Evolutionary conservation across 73 alveolate species (phyloP).

Genomic region (Paramecium octaurelia): DNA sequence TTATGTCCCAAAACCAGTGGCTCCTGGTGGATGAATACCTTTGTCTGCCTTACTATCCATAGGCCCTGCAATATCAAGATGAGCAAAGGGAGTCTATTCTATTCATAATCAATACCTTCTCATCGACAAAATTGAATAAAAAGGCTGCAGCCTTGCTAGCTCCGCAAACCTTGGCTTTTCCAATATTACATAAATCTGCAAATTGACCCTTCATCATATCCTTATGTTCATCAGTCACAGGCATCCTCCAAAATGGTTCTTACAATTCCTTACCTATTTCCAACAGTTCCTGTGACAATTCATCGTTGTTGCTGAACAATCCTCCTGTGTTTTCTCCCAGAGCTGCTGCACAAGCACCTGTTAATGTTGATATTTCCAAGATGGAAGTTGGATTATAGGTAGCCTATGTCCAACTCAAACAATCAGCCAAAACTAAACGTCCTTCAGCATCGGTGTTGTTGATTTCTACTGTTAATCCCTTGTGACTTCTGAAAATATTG

Average conservation of each 20-base stretch:
- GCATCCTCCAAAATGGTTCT: constrained; percentile 82
- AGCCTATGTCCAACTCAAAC: constrained; percentile 77
- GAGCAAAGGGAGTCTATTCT: constrained; percentile 74
- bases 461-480: constrained; percentile 86
- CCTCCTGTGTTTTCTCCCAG: constrained; percentile 82
- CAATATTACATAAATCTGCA: constrained; percentile 63
- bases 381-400: constrained; percentile 69
- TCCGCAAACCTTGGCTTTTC: constrained; percentile 82
- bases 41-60: constrained; percentile 68
- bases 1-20: constrained; percentile 77
- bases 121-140: constrained; percentile 72
- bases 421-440: constrained; percentile 85
- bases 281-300: constrained; percentile 52
- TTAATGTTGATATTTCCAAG: constrained; percentile 80
- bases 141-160: constrained; percentile 86
- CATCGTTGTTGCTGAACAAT: constrained; percentile 74
- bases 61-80: constrained; percentile 96
- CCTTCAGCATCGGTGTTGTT: constrained; percentile 97
- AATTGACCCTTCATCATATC: constrained; percentile 72
- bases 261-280: constrained; percentile 69
- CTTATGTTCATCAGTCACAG: constrained; percentile 78
- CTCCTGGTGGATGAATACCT: constrained; percentile 61
- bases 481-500: constrained; percentile 74
- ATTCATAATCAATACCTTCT: constrained; percentile 61
- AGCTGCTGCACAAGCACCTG: constrained; percentile 89